Conservation (phyloP, 2,329 filamentous ascomycete species). For the Claviceps sp. region DNA sequence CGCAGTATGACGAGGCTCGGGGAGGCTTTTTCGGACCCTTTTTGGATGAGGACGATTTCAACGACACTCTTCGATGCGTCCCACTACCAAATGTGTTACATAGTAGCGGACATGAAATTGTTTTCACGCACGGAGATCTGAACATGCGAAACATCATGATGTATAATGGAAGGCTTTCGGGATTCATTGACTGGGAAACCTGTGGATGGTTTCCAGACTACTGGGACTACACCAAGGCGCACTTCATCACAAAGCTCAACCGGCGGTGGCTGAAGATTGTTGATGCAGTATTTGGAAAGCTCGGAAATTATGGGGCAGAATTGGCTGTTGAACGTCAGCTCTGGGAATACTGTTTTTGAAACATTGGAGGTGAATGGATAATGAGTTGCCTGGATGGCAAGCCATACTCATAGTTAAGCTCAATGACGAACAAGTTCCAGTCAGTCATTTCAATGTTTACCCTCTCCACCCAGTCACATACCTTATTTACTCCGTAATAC, state of each 20-base stretch:
- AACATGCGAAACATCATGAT: conserved; percentile 17
- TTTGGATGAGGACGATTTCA: conserved; percentile 6
- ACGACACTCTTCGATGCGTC: background rate
- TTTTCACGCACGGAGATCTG: conserved; percentile 30
- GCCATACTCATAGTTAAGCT: too few relatives aligned
- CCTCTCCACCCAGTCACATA: too few relatives aligned
- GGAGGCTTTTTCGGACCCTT: conserved; percentile 8
- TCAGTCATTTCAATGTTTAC: too few relatives aligned
- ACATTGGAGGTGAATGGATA: too few relatives aligned
- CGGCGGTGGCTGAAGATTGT: conserved; percentile 6
- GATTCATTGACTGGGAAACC: conserved; percentile 16
- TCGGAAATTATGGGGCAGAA: conserved; percentile 1
- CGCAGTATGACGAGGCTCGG: background rate
- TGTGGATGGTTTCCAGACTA: conserved; percentile 13
- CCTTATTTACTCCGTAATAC: too few relatives aligned
- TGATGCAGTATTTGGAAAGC: background rate
- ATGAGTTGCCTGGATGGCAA: too few relatives aligned
- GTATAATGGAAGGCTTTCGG: conserved; percentile 13
- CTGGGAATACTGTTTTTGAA: background rate
- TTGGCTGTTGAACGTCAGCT: conserved; percentile 1
- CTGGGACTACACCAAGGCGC: conserved; percentile 13
- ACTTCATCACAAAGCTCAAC: conserved; percentile 7
- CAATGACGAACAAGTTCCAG: too few relatives aligned
- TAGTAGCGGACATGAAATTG: conserved; percentile 6
- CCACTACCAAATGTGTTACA: conserved; percentile 3